Evolutionary conservation across 2,329 filamentous ascomycete genomes (phyloP), one percentile per base, ranked within the genome.

Genomic region (Penicillium sp.): DNA sequence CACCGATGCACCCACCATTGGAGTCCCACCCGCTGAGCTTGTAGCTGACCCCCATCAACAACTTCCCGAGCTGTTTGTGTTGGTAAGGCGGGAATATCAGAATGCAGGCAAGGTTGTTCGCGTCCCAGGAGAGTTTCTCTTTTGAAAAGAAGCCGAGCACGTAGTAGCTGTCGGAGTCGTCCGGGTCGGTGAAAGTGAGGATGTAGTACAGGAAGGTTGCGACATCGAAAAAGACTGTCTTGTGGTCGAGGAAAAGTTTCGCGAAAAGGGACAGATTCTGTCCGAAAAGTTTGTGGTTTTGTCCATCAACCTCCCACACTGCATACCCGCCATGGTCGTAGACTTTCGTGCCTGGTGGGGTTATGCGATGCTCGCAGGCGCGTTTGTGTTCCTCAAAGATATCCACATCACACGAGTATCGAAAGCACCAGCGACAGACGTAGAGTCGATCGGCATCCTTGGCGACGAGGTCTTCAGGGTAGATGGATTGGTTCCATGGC

Each of bases 81-180:
- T 97, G 93, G 86, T 93, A 97, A 0, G 94, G 94, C 1, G 94
- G 94, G 70, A 97, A 97, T 17, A 97, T 85, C 7, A 97, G 82
- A 66, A 99, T 99, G 72, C 94, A 99, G 1, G 94, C 94, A 6
- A 99, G 83, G 65, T 97, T 99, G 75, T 99, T 97, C 69, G 93
- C 93, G 70, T 99, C 94, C 93, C 94, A 99, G 4, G 91, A 96
- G 81, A 97, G 89, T 74, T 97, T 97, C 75, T 99, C 94, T 73
- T 99, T 97, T 62, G 90, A 96, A 79, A 97, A 99, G 82, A 97
- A 97, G n/a, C 94, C 94, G 1, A 93, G 85, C 31, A 97, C 87
- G 69, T 88, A 86, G 66, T 75, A 69, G 57, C 70, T 65, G 49
- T 72, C 57, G 48, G 73, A 64, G 69, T 79, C 70, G 3, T 68